These are phyloP conservation scores for Penicillium brevicompactum DNA, from an alignment of 2,329 filamentous ascomycete species.

Conservation along the genomic window DNA sequence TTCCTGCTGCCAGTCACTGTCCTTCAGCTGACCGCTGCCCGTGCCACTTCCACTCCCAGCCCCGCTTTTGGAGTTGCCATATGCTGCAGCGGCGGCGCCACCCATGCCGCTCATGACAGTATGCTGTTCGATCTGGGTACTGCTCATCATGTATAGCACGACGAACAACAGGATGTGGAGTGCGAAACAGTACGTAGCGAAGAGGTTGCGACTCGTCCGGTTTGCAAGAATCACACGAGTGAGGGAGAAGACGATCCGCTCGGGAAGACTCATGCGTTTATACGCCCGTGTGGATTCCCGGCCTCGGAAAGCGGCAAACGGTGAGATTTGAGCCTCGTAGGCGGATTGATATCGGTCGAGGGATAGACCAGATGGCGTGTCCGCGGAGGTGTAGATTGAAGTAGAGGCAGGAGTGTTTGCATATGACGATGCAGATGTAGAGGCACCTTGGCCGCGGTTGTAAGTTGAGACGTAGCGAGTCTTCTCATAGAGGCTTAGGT, in stretches of 20 bases:
- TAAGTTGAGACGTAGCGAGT: constrained; percentile 95
- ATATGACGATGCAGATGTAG: constrained; percentile 63
- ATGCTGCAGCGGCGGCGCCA: constrained; percentile 38
- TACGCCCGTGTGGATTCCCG: constrained; percentile 88
- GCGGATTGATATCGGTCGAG: constrained; percentile 86
- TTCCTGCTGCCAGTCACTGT: constrained; percentile 66
- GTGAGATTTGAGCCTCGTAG: constrained; percentile 93
- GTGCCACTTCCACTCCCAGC: constrained; percentile 25
- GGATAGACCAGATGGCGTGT: constrained; percentile 64
- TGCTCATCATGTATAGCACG: constrained; percentile 82
- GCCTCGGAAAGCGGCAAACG: constrained; percentile 94
- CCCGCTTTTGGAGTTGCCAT: constrained; percentile 32
- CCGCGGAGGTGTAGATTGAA: constrained; percentile 63
- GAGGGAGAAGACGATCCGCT: constrained; percentile 85
- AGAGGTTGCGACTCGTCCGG: constrained; percentile 86
- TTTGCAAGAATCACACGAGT: constrained; percentile 90
- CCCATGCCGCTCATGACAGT: constrained; percentile 57
- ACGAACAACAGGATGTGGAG: constrained; percentile 86
- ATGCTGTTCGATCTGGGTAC: constrained; percentile 65
- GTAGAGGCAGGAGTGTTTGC: constrained; percentile 74
- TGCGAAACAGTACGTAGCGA: constrained; percentile 86
- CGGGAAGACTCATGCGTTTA: constrained; percentile 88
- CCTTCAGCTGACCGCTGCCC: constrained; percentile 32
- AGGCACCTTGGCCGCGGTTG: constrained; percentile 67
- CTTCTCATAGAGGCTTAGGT: constrained; percentile 95